A percentile compares a stretch with the other conserved stretches of the same genome.
phyloP scores from a whole-genome alignment of 352 stramenopile genomes.

The Globisporangium spinosum region DNA sequence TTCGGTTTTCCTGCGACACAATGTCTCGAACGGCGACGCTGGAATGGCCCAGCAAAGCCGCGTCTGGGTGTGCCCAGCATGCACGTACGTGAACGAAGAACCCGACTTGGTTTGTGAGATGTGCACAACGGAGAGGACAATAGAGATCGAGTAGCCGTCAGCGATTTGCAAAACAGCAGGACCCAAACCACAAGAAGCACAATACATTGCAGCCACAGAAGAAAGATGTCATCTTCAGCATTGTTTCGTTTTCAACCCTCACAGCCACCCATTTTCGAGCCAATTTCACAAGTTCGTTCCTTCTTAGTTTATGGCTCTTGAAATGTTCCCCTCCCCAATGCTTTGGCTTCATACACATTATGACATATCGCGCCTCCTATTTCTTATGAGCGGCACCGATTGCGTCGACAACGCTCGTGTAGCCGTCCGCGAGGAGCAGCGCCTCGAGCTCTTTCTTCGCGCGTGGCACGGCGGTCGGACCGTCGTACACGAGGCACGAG shows the following conservation, averaged over 20 bases:
- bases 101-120: constrained; percentile 58
- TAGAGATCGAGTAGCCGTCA: constrained; percentile 32
- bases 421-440: constrained; percentile 82
- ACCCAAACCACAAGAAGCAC: background rate
- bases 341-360: background rate
- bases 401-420: constrained; percentile 73
- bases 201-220: background rate
- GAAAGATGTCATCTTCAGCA: background rate
- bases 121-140: constrained; percentile 42
- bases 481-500: constrained; percentile 91
- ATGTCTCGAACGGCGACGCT: constrained; percentile 14
- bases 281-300: background rate
- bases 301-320: background rate
- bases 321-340: background rate
- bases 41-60: constrained; percentile 21
- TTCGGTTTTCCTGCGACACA: constrained; percentile 58
- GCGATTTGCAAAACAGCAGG: background rate
- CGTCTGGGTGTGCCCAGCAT: constrained; percentile 72
- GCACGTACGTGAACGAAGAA: constrained; percentile 78
- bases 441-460: constrained; percentile 89
- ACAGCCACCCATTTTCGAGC: background rate
- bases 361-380: constrained; percentile 3
- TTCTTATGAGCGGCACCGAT: constrained; percentile 82
- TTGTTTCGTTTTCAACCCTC: background rate
- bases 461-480: constrained; percentile 77